Conservation (phyloP, 257 asterid genomes). For the Nicotiana tomentosiformis region DNA sequence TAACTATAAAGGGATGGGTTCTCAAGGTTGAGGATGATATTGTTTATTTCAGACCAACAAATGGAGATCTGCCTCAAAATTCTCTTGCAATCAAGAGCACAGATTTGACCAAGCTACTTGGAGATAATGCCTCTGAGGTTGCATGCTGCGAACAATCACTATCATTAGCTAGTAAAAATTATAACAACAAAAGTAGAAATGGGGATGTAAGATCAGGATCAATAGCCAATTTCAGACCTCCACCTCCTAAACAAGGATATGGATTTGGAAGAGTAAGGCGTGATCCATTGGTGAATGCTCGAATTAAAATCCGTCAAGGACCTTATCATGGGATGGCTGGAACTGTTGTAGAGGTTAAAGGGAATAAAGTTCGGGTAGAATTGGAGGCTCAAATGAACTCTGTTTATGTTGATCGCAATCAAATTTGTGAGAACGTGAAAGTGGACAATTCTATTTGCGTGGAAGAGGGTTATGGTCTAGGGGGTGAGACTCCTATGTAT, state of each 20-base stretch:
- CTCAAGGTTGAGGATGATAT: constrained; percentile 88
- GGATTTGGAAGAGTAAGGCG: background rate
- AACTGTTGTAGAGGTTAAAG: background rate
- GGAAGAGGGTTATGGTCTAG: background rate
- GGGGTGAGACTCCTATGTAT: background rate
- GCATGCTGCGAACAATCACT: background rate
- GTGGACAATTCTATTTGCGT: background rate
- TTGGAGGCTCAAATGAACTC: background rate
- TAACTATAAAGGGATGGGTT: constrained; percentile 67
- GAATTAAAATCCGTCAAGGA: background rate
- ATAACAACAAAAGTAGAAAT: background rate
- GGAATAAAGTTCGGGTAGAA: background rate
- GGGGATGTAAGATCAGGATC: background rate
- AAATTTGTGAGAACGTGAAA: background rate
- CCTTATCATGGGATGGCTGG: background rate
- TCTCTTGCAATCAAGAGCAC: constrained; percentile 59
- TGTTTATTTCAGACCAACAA: constrained; percentile 71
- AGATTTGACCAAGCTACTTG: constrained; percentile 78
- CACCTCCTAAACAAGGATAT: background rate
- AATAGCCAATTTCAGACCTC: background rate
- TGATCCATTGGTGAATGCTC: background rate
- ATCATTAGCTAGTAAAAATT: background rate
- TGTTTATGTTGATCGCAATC: background rate
- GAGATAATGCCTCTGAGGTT: constrained; percentile 88
- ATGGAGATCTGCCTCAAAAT: constrained; percentile 61